Base-by-base conservation (phyloP, 2,329 filamentous ascomycete genomes). In the Cyphellophora attinorum region DNA sequence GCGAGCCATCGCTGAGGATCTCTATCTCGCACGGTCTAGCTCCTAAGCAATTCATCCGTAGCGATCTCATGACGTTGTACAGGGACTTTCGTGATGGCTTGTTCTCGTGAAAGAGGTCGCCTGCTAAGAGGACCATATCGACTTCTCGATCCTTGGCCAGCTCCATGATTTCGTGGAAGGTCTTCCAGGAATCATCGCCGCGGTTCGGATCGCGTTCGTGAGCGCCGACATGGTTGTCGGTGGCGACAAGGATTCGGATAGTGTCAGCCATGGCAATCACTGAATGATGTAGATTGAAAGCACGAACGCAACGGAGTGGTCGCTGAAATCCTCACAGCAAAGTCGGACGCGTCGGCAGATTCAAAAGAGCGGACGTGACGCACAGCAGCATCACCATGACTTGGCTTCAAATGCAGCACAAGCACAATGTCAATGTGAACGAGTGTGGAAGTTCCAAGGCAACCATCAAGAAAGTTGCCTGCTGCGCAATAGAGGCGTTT, bases 181-280 rank as follows among this genome's bases (percentile, higher is more conserved):
- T 85, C 55, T 79, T 81, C 88, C 89, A 96, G 61, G 86, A 95
- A 58, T 98, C 91, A 56, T 96, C 85, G 46, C 88, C 89, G n/a
- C 91, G 85, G 41, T 91, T 83, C 2, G 85, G 76, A 58, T 98
- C 88, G 50, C 88, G 79, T 61, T 98, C 91, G 54, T 85, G 84
- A 60, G 86, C 96, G 34, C 91, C 91, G 41, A 98, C 91, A 81
- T 98, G 91, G 50, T 93, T 96, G 58, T 98, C 91, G 11, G 89
- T 96, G 25, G 91, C 81, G 40, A 98, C 73, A 23, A 98, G 77
- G 46, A 98, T 91, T 46, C 85, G 85, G 53, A 98, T 95, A 0
- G 85, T 93, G 62, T 98, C 85, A 49, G 82, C 60, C 34, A 65
- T 72, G 27, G 21, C n/a, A n/a, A n/a, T n/a, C n/a, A n/a, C n/a